These are phyloP conservation scores for Avicennia marina DNA, from an alignment of 257 asterid species.

Conservation along the genomic window DNA sequence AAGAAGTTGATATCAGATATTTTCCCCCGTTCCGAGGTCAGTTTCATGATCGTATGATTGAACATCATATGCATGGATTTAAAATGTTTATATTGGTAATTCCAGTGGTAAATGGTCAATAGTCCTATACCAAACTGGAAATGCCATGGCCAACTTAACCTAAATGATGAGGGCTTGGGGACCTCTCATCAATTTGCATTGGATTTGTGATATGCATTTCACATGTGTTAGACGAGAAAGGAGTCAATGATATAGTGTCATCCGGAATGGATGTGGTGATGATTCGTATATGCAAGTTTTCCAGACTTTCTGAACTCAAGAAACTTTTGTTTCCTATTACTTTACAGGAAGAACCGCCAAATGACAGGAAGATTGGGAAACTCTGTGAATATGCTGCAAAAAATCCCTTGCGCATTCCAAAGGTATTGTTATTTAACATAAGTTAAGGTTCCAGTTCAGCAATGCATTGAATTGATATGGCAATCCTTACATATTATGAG, in stretches of 20 bases:
- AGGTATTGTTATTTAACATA: slow-evolving; percentile 38
- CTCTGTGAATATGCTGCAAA: slow-evolving; percentile 90
- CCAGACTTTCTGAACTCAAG: neutral
- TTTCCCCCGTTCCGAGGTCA: slow-evolving; percentile 73
- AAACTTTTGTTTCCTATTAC: slow-evolving; percentile 6
- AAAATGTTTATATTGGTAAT: neutral
- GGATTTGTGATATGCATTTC: neutral
- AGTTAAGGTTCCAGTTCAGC: slow-evolving; percentile 1
- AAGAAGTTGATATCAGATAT: slow-evolving; percentile 92
- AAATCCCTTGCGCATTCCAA: slow-evolving; percentile 94
- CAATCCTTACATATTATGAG: neutral
- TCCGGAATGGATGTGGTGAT: neutral
- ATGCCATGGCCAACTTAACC: too few species aligned
- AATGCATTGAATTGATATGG: neutral
- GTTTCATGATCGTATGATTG: slow-evolving; percentile 25
- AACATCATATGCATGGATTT: neutral
- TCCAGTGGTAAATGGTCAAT: neutral
- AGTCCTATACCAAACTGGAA: too few species aligned
- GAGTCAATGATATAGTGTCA: neutral
- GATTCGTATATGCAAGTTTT: neutral
- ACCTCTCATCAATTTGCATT: neutral
- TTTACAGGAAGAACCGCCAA: slow-evolving; percentile 86
- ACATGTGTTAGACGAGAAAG: neutral
- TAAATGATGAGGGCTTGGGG: neutral
- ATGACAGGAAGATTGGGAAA: slow-evolving; percentile 85